Conservation (phyloP, 2,329 filamentous ascomycete genomes). For the Geoglossum cookeanum region DNA sequence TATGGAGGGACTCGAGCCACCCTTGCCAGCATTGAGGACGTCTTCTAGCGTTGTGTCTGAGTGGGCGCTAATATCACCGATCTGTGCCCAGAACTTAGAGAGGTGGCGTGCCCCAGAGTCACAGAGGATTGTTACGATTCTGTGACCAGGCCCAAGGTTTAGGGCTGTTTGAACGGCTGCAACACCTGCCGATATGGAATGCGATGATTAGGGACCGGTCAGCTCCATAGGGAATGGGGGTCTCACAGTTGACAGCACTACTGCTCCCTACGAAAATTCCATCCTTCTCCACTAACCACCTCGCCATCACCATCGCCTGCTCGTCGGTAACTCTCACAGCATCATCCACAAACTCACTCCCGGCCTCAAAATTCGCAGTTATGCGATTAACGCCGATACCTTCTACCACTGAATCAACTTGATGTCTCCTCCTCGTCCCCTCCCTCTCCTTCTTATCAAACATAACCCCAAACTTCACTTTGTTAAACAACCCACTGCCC, state of each 20-base stretch:
- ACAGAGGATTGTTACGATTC: slow-evolving; percentile 67
- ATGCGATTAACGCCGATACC: slow-evolving; percentile 88
- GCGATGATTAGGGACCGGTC: neutral
- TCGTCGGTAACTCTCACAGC: slow-evolving; percentile 74
- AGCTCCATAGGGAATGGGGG: neutral
- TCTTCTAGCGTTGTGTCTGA: no score
- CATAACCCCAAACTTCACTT: slow-evolving; percentile 86
- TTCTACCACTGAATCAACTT: slow-evolving; percentile 92
- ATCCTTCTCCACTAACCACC: slow-evolving; percentile 88
- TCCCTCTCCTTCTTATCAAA: slow-evolving; percentile 78
- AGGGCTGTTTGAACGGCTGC: slow-evolving; percentile 53
- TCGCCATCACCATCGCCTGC: slow-evolving; percentile 84
- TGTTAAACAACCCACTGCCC: slow-evolving; percentile 83
- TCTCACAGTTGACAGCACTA: slow-evolving; percentile 80
- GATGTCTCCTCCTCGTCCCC: slow-evolving; percentile 70
- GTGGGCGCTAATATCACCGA: no score
- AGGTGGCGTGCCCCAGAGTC: slow-evolving; percentile 68
- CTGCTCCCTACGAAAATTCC: slow-evolving; percentile 89
- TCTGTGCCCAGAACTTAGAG: slow-evolving; percentile 60
- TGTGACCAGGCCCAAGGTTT: slow-evolving; percentile 37
- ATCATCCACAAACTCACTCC: slow-evolving; percentile 71
- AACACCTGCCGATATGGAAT: slow-evolving; percentile 23
- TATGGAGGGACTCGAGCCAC: no score
- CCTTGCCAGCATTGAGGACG: no score
- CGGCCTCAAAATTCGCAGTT: slow-evolving; percentile 84